phyloP scores from a whole-genome alignment of 176 grass and related monocot species.

The Raddia distichophylla region DNA sequence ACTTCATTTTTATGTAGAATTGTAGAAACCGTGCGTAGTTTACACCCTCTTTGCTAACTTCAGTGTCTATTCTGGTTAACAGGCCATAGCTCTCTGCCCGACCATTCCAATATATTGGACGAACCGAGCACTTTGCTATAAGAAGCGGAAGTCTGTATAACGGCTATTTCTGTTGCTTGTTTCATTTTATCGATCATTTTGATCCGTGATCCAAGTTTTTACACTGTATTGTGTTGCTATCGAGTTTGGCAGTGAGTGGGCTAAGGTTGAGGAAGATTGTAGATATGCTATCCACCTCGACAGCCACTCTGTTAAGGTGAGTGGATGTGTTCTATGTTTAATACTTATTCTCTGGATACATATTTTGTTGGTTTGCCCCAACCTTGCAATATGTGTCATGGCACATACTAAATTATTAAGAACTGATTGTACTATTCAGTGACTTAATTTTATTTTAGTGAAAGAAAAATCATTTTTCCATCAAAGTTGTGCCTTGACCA shows the following conservation, averaged over 20 bases:
- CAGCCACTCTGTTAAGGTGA: conserved; percentile 80
- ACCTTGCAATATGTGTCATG: background rate
- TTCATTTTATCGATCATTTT: conserved; percentile 26
- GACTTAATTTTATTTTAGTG: conserved; percentile 18
- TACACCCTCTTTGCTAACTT: conserved; percentile 29
- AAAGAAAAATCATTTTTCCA: background rate
- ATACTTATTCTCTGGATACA: background rate
- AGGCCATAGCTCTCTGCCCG: conserved; percentile 83
- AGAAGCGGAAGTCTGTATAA: conserved; percentile 69
- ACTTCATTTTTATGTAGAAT: background rate
- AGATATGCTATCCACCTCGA: conserved; percentile 78
- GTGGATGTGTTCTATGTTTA: conserved; percentile 4
- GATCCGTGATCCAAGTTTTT: conserved; percentile 20
- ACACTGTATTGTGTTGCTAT: conserved; percentile 28
- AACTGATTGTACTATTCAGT: background rate
- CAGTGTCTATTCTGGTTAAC: conserved; percentile 47
- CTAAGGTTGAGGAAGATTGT: conserved; percentile 77
- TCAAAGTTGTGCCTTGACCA: background rate
- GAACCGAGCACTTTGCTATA: conserved; percentile 86
- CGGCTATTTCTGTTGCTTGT: conserved; percentile 36
- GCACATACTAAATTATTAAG: background rate
- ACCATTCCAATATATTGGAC: conserved; percentile 76
- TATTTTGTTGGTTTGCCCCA: conserved; percentile 1
- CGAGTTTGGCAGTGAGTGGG: conserved; percentile 67
- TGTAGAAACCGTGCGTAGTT: background rate